Conservation (phyloP, 352 stramenopile species). For the Phytophthora pinifolia region DNA sequence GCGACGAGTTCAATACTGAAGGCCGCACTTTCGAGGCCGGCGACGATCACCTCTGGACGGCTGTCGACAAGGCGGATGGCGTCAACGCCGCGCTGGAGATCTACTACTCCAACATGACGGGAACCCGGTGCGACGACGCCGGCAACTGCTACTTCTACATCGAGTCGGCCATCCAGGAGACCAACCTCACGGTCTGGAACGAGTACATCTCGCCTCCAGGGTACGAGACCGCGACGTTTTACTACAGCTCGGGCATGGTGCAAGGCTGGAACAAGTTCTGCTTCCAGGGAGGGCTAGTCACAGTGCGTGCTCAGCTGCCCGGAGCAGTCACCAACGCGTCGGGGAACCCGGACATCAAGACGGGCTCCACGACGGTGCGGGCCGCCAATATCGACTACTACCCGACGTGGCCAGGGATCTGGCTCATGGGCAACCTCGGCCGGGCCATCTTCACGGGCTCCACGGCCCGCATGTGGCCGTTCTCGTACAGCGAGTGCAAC, state of each 20-base stretch:
- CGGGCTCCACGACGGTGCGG: conserved; percentile 19
- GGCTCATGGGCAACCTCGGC: conserved; percentile 95
- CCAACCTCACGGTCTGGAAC: conserved; percentile 54
- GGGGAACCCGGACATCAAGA: conserved; percentile 51
- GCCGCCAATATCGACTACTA: conserved; percentile 37
- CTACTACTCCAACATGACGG: conserved; percentile 55
- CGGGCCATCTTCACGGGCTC: conserved; percentile 93
- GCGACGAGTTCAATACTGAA: conserved; percentile 58
- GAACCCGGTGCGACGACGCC: conserved; percentile 40
- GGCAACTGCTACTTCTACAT: conserved; percentile 36
- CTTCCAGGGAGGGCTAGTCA: conserved; percentile 92
- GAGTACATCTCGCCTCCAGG: conserved; percentile 25
- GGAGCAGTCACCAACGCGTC: conserved; percentile 33
- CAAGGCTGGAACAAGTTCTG: conserved; percentile 97
- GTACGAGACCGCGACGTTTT: conserved; percentile 29
- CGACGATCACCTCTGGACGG: conserved; percentile 91
- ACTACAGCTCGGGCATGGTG: conserved; percentile 83
- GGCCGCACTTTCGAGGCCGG: conserved; percentile 86
- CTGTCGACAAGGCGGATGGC: conserved; percentile 56
- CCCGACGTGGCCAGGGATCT: conserved; percentile 94
- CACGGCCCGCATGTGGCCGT: conserved; percentile 96
- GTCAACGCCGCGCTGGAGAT: conserved; percentile 59
- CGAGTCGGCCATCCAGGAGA: conserved; percentile 33
- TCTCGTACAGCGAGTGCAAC: conserved; percentile 94
- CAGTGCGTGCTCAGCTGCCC: conserved; percentile 86